Evolutionary conservation across 2,329 filamentous ascomycete species (phyloP), one percentile per base, ranked within the genome.

Genomic region (Pestalotiopsis sp.): DNA sequence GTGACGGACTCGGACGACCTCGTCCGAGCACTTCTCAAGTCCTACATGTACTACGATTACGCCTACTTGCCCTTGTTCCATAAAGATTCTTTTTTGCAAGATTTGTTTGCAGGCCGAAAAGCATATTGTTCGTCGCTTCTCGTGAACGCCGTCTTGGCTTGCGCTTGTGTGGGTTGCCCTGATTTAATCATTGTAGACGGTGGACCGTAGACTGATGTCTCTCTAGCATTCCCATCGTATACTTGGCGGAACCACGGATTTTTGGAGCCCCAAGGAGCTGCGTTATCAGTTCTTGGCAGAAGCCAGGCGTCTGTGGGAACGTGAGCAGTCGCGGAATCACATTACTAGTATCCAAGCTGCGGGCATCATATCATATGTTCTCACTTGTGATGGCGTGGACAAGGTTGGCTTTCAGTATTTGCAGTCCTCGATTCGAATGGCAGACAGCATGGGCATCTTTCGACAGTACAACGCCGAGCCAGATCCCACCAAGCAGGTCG

Each of bases 281-380:
- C 72, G 72, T 1, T 81, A 80, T 68, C 75, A 77, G 66, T 81
- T 82, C 62, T 68, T 80, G 9, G 76, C 77, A 25, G 80, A 82
- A 68, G 75, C 78, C 6, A 77, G 73, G 66, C 72, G 80, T 40
- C 74, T 82, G 0, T 79, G 79, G 73, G 80, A 81, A 63, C 61
- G 77, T 7, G 77, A 80, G 67, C 71, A 68, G 38, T 70, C 67
- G 4, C 66, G 72, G 3, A 70, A 73, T 0, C 72, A 70, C 3
- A 69, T 83, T 9, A 77, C 76, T 11, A 78, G 76, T 2, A 73
- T 81, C 31, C 80, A 81, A 67, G 77, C 78, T 0, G 78, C 76
- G 2, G 45, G 75, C 5, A 65, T 81, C 14, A 41, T 81, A 2
- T 75, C 71, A 36, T 64, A 78, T 36, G 68, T 75, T 31, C 71